phyloP scores from a whole-genome alignment of 2,329 filamentous ascomycete species.

The Fusarium sarcochroum region DNA sequence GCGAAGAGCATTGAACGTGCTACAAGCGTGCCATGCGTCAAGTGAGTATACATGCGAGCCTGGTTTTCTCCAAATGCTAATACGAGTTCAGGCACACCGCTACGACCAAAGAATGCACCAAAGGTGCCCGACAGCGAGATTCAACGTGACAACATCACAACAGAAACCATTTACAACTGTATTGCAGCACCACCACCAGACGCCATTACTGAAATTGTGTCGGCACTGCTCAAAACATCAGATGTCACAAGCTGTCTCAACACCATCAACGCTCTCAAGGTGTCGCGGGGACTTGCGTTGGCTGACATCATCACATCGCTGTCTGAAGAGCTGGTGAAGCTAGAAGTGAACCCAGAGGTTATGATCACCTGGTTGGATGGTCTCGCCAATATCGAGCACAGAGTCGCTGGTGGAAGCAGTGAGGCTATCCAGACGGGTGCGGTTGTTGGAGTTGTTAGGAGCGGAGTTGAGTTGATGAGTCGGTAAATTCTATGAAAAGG shows the following conservation, averaged over 20 bases:
- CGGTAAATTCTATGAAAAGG: slow-evolving; percentile 35
- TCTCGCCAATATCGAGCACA: slow-evolving; percentile 91
- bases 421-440: slow-evolving; percentile 94
- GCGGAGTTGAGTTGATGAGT: slow-evolving; percentile 81
- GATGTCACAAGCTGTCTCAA: slow-evolving; percentile 92
- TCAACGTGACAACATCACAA: slow-evolving; percentile 83
- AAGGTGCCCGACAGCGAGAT: slow-evolving; percentile 75
- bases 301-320: slow-evolving; percentile 94
- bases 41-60: slow-evolving; percentile 65
- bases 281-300: slow-evolving; percentile 85
- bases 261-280: slow-evolving; percentile 90
- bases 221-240: slow-evolving; percentile 84
- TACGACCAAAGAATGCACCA: slow-evolving; percentile 71
- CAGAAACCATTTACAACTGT: slow-evolving; percentile 96
- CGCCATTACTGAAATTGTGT: slow-evolving; percentile 86
- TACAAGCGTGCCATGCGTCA: slow-evolving; percentile 96
- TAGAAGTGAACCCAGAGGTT: slow-evolving; percentile 88
- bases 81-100: slow-evolving; percentile 70
- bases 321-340: slow-evolving; percentile 82
- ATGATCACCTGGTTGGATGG: slow-evolving; percentile 94
- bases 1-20: slow-evolving; percentile 92
- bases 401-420: slow-evolving; percentile 87
- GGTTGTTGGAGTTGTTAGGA: slow-evolving; percentile 88
- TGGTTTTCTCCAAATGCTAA: slow-evolving; percentile 12
- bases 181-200: slow-evolving; percentile 94